These are phyloP conservation scores for Stylonectria norvegica DNA, from an alignment of 2,329 filamentous ascomycete genomes.

Conservation along the genomic window DNA sequence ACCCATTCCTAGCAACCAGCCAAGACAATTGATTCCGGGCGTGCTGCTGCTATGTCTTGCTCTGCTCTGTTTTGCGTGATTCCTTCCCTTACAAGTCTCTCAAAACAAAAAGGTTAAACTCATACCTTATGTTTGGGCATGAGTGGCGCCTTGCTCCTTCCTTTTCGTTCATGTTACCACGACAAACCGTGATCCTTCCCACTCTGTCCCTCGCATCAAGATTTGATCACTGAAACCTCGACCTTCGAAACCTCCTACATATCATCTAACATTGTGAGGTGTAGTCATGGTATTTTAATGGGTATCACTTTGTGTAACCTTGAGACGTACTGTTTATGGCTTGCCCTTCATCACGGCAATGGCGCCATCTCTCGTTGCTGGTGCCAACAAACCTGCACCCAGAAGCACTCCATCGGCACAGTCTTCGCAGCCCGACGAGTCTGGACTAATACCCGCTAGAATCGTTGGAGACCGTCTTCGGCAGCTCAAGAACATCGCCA, in stretches of 20 bases:
- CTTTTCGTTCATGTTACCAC: not conserved
- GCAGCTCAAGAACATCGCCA: slow-evolving; percentile 24
- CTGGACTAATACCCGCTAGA: slow-evolving; percentile 22
- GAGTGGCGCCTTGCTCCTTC: no score
- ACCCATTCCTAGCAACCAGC: slow-evolving; percentile 34
- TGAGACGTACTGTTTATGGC: no score
- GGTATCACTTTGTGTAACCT: no score
- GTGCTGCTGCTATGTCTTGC: slow-evolving; percentile 25
- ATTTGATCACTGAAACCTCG: not conserved
- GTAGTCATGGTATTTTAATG: slow-evolving; percentile 9
- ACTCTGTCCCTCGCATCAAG: not conserved
- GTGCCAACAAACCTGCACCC: slow-evolving; percentile 6
- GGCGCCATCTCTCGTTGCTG: slow-evolving; percentile 12
- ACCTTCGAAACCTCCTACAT: slow-evolving; percentile 5
- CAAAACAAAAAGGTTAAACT: no score
- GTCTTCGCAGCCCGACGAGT: slow-evolving; percentile 5
- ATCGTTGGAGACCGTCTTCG: slow-evolving; percentile 30
- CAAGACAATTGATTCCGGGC: slow-evolving; percentile 36
- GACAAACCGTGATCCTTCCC: slow-evolving; percentile 3
- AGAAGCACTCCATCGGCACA: slow-evolving; percentile 7
- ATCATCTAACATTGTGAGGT: slow-evolving; percentile 10
- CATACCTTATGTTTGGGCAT: no score
- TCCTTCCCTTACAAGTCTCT: not conserved
- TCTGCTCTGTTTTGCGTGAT: not conserved
- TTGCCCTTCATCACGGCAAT: slow-evolving; percentile 10